phyloP scores from a whole-genome alignment of 352 stramenopile genomes.

The Blastocystis sp. region DNA sequence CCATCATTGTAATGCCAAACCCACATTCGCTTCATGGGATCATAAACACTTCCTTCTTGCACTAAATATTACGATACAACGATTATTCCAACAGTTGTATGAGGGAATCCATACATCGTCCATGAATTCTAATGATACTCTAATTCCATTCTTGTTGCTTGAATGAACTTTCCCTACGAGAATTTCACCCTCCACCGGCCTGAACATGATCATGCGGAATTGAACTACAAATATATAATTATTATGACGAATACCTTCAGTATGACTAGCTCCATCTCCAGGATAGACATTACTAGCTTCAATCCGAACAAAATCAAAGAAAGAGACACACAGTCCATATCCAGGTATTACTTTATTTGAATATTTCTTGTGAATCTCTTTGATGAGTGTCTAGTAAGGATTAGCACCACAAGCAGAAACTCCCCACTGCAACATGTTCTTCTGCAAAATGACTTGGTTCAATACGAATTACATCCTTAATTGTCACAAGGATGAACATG shows the following conservation, averaged over 20 bases:
- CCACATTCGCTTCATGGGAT: slow-evolving; percentile 45
- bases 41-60: slow-evolving; percentile 50
- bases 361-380: slow-evolving; percentile 85
- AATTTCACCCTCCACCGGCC: slow-evolving; percentile 81
- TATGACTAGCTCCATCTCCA: slow-evolving; percentile 81
- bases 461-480: slow-evolving; percentile 54
- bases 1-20: slow-evolving; percentile 65
- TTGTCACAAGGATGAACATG: slow-evolving; percentile 64
- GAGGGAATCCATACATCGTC: slow-evolving; percentile 68
- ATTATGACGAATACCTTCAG: slow-evolving; percentile 72
- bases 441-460: slow-evolving; percentile 22
- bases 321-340: slow-evolving; percentile 81
- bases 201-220: slow-evolving; percentile 84
- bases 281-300: slow-evolving; percentile 81
- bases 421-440: slow-evolving; percentile 29
- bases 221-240: slow-evolving; percentile 73
- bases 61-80: not conserved
- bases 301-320: slow-evolving; percentile 80
- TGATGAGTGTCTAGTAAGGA: slow-evolving; percentile 80
- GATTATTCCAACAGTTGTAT: slow-evolving; percentile 25
- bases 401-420: slow-evolving; percentile 77
- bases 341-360: slow-evolving; percentile 83
- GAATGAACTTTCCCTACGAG: slow-evolving; percentile 82
- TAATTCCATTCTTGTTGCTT: slow-evolving; percentile 83
- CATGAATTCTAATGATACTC: slow-evolving; percentile 71